Evolutionary conservation across 2,329 filamentous ascomycete species (phyloP), one percentile per base, ranked within the genome.

Genomic region (Aspergillus felis): DNA sequence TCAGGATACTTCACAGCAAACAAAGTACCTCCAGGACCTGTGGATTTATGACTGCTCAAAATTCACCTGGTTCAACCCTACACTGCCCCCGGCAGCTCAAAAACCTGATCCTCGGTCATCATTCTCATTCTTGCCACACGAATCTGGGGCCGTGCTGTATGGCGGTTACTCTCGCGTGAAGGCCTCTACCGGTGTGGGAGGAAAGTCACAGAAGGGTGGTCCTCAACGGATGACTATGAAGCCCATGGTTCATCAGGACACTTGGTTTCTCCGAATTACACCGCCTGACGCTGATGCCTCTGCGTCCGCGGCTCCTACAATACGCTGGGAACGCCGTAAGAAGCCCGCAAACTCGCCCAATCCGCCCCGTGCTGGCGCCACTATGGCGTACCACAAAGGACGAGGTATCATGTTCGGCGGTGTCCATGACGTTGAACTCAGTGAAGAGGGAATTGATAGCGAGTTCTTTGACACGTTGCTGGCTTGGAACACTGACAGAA

Each of bases 121-220:
- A 2, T 97, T 97, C 74, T 93, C 91, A 3, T 84, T 97, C 49
- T 81, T 97, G 3, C 94, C 94, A 0, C 91, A 96, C 69, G 93
- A 97, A 54, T 84, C 87, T 51, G 94, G 94, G 4, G 92, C 92
- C 2, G 91, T 95, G 1, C 78, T 99, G 1, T 97, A 91, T 66
- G 94, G 94, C 54, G 94, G 94, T 1, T 99, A 97, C 76, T 96
- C 92, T 0, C 84, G 94, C 55, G 88, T 97, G 54, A 97, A 97
- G 76, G 80, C 87, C 1, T 84, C 86, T 0, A 80, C 73, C 1
- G 72, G 74, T 7, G 72, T 73, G 5, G 76, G 76, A 14, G 85
- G 65, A 54, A 93, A 87, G 60, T 83, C 82, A 38, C 87, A 85
- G 68, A 84, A 85, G 24, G 79, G 82, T 6, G 84, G 87, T 64